phyloP scores from a whole-genome alignment of 768 basidiomycete genomes.

The Boletus subcaerulescens region DNA sequence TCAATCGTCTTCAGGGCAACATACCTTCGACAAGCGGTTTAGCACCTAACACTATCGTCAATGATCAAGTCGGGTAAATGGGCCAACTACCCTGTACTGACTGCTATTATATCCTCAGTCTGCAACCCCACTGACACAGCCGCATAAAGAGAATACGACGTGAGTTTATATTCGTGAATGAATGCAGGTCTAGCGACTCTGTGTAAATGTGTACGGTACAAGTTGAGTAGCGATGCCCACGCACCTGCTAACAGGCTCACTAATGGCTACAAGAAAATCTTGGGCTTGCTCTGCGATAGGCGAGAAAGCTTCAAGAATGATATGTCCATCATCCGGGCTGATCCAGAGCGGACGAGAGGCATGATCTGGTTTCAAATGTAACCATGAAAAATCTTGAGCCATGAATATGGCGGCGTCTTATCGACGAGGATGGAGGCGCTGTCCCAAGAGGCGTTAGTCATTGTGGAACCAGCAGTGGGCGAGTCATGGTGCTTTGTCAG shows the following conservation, averaged over 20 bases:
- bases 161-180: conserved; percentile 99
- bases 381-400: conserved; percentile 82
- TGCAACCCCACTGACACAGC: conserved; percentile 98
- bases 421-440: conserved; percentile 49
- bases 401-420: conserved; percentile 78
- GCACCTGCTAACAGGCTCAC: conserved; percentile 97
- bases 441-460: conserved; percentile 8
- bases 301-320: conserved; percentile 96
- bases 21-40: conserved; percentile 73
- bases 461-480: background rate
- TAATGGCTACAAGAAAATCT: conserved; percentile 96
- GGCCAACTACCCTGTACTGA: conserved; percentile 39
- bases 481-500: conserved; percentile 24
- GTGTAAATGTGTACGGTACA: conserved; percentile 30
- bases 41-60: conserved; percentile 53
- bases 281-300: conserved; percentile 98
- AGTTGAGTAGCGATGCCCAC: conserved; percentile 30
- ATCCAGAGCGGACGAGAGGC: conserved; percentile 94
- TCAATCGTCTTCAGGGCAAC: conserved; percentile 2
- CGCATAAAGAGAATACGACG: conserved; percentile 96
- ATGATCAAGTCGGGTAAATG: conserved; percentile 31
- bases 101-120: conserved; percentile 98
- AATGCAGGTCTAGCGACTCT: conserved; percentile 73
- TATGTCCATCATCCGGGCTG: conserved; percentile 84
- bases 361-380: conserved; percentile 89